Percentiles rank a stretch among this genome's conserved stretches.
Evolutionary conservation across 441 rosid species (phyloP).

Genomic region (Brassica hybrid): DNA sequence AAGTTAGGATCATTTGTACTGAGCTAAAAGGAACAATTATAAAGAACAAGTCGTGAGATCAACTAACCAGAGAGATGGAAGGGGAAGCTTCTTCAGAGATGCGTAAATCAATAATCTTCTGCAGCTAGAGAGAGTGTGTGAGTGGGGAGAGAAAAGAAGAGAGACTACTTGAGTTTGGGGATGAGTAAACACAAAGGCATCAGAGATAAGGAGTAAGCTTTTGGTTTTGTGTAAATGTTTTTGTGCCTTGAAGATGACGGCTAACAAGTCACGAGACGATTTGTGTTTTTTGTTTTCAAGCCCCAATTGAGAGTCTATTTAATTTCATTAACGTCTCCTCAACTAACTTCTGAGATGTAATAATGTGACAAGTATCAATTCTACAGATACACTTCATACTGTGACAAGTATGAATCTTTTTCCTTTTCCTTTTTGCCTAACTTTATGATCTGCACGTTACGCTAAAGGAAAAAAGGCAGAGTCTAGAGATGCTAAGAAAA

Average conservation of each 20-base stretch:
- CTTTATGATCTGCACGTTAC: background rate
- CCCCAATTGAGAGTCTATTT: background rate
- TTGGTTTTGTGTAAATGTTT: constrained; percentile 33
- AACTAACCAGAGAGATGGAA: constrained; percentile 31
- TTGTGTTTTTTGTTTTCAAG: background rate
- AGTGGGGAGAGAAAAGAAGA: constrained; percentile 9
- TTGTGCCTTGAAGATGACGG: constrained; percentile 42
- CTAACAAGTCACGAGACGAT: constrained; percentile 38
- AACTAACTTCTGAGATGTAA: background rate
- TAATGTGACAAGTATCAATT: constrained; percentile 21
- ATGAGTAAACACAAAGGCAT: constrained; percentile 37
- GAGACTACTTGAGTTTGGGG: constrained; percentile 23
- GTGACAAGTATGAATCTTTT: background rate
- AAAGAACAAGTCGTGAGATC: background rate
- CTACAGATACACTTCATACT: background rate
- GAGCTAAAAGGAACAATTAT: background rate
- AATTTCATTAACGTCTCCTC: background rate
- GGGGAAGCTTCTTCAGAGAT: background rate
- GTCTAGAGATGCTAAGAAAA: background rate
- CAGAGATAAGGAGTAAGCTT: constrained; percentile 31
- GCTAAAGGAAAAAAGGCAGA: background rate
- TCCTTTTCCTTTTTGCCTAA: background rate
- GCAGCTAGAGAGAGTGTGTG: constrained; percentile 11
- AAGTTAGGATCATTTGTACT: background rate
- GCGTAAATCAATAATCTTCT: background rate